Percentiles rank a stretch among this genome's conserved stretches.
These are phyloP conservation scores for Hericium erinaceus DNA, from an alignment of 768 basidiomycete genomes.

Conservation along the genomic window DNA sequence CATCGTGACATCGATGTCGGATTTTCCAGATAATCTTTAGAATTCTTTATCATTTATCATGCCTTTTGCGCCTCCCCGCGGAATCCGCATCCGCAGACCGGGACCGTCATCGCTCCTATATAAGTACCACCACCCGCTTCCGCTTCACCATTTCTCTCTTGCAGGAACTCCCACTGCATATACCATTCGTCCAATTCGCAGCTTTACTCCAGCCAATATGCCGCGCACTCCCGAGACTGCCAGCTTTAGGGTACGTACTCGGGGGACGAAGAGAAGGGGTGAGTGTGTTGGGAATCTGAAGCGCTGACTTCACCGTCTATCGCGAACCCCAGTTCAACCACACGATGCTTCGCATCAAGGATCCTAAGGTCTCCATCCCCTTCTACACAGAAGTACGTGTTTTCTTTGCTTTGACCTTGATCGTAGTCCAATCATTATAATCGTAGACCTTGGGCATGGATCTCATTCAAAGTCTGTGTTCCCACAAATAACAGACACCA, in stretches of 20 bases:
- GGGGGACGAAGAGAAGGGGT: not conserved
- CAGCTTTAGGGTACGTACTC: slow-evolving; percentile 6
- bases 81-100: not conserved
- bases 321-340: slow-evolving; percentile 58
- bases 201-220: slow-evolving; percentile 1
- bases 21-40: not conserved
- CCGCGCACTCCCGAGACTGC: slow-evolving; percentile 13
- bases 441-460: slow-evolving; percentile 24
- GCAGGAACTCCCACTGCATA: not conserved
- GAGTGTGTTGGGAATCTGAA: not conserved
- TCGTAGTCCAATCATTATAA: not conserved
- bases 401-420: not conserved
- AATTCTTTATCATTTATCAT: not conserved
- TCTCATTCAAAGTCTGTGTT: slow-evolving; percentile 17
- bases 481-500: not conserved
- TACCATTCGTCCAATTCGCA: not conserved
- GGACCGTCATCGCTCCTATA: not conserved
- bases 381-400: slow-evolving; percentile 67
- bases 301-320: not conserved
- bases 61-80: too few relatives aligned
- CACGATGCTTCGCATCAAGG: slow-evolving; percentile 84
- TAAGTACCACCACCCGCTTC: not conserved
- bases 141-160: not conserved
- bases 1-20: not conserved
- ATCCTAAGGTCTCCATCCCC: slow-evolving; percentile 68